Evolutionary conservation across 2,329 filamentous ascomycete species (phyloP), one percentile per base, ranked within the genome.

Genomic region (Sclerotinia glacialis): DNA sequence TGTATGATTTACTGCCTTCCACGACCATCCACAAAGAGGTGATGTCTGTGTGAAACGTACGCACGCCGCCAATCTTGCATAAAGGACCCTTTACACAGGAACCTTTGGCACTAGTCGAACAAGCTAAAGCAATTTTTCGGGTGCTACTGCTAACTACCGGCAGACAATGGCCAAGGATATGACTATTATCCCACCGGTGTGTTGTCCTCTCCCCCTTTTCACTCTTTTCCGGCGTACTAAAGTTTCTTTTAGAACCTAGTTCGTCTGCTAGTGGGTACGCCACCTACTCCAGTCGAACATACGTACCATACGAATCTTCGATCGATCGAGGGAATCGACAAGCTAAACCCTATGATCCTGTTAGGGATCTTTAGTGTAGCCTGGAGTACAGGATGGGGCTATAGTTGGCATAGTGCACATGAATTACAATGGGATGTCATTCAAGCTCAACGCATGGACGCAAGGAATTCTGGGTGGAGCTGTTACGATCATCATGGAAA

Each of bases 281-380:
- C 26, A 34, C 47, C 6, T 66, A 66, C 37, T 31, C 47, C 6
- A 40, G 50, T 11, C 49, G 54, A 26, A 1, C 58, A 9, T 55
- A 67, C n/a, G 5, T 46, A 21, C 8, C 28, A 4, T 61, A 67
- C 23, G 31, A 9, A n/a, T 42, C 61, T n/a, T 40, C 66, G 28
- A 65, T 28, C 47, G 8, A 26, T 37, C 37, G 47, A 47, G 37
- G 42, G 7, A 42, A 18, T 1, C 53, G 34, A 18, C 31, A 63
- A 8, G 31, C 58, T 11, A 67, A 60, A 26, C 53, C 46, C 34
- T 70, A 71, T 52, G 69, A 71, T 58, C 69, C 69, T 5, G 68
- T 71, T 12, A 66, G 70, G 60, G 69, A 70, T 31, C 31, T 66
- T 47, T 63, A 66, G 58, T 49, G 6, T 40, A 23, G 12, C n/a